These are phyloP conservation scores for Vigna hirtella DNA, from an alignment of 306 rosid genomes.

Conservation along the genomic window DNA sequence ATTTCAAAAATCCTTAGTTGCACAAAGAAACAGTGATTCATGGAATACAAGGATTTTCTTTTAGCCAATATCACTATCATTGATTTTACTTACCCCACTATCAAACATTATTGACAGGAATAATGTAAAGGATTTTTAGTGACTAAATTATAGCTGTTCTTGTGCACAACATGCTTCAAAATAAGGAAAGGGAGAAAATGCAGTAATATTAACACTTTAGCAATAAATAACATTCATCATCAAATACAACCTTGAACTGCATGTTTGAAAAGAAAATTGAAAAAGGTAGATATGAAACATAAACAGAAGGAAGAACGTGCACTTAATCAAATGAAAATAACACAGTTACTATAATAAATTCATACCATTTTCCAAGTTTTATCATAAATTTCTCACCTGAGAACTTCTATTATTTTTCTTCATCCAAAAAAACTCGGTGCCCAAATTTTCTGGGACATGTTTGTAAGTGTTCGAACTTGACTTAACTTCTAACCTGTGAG, in stretches of 20 bases:
- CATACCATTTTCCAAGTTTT: constrained; percentile 12
- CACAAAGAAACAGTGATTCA: not conserved
- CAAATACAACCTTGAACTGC: constrained; percentile 4
- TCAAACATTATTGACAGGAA: not conserved
- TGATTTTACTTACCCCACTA: constrained; percentile 3
- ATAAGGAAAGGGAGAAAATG: not conserved
- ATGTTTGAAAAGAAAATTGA: not conserved
- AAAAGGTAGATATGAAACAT: constrained; percentile 1
- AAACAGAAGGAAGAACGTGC: constrained; percentile 31
- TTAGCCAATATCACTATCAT: not conserved
- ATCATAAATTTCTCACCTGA: constrained; percentile 61
- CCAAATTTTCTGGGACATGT: constrained; percentile 51
- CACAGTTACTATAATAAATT: not conserved
- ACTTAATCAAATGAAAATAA: constrained; percentile 12
- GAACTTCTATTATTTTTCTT: constrained; percentile 37
- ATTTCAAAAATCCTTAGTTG: not conserved
- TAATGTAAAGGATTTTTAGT: not conserved
- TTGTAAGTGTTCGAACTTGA: constrained; percentile 47
- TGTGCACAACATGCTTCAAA: not conserved
- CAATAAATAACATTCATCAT: not conserved
- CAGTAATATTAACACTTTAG: not conserved
- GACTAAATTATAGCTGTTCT: not conserved
- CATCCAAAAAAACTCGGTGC: constrained; percentile 37
- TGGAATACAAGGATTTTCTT: not conserved
- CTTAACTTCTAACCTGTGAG: constrained; percentile 51